These are phyloP conservation scores for Paramecium biaurelia DNA, from an alignment of 73 alveolate genomes.

Conservation along the genomic window DNA sequence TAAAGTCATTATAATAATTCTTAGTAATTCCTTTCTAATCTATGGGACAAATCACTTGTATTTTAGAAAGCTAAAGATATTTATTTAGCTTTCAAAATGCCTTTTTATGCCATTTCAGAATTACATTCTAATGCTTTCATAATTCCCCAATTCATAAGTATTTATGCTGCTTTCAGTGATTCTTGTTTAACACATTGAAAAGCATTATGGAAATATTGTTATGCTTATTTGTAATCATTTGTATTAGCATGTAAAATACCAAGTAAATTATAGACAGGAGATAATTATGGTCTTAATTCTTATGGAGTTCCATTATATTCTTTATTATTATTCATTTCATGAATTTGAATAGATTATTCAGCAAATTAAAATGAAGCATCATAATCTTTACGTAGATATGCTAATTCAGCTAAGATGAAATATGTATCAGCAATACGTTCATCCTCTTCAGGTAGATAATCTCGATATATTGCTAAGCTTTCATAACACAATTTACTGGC, in stretches of 20 bases:
- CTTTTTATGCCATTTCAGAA: not conserved
- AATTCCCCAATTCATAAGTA: not conserved
- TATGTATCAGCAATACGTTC: slow-evolving; percentile 4
- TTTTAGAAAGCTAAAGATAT: not conserved
- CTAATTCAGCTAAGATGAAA: not conserved
- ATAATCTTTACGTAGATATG: not conserved
- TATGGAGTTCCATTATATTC: not conserved
- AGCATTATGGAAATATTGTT: not conserved
- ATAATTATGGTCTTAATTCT: not conserved
- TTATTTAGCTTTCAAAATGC: not conserved
- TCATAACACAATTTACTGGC: slow-evolving; percentile 39
- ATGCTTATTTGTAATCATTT: not conserved
- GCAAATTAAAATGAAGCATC: slow-evolving; percentile 30
- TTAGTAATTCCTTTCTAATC: not conserved
- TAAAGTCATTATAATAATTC: not conserved
- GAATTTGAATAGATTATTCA: not conserved
- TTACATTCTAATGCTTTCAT: not conserved
- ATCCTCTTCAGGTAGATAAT: not conserved
- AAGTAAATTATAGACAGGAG: not conserved
- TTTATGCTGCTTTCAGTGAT: not conserved
- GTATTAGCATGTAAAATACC: not conserved
- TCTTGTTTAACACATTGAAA: not conserved
- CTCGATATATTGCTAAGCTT: not conserved
- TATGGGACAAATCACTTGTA: not conserved
- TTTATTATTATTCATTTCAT: not conserved